These are phyloP conservation scores for Ceratocystis alfenasii DNA, from an alignment of 2,329 filamentous ascomycete species.

Conservation along the genomic window DNA sequence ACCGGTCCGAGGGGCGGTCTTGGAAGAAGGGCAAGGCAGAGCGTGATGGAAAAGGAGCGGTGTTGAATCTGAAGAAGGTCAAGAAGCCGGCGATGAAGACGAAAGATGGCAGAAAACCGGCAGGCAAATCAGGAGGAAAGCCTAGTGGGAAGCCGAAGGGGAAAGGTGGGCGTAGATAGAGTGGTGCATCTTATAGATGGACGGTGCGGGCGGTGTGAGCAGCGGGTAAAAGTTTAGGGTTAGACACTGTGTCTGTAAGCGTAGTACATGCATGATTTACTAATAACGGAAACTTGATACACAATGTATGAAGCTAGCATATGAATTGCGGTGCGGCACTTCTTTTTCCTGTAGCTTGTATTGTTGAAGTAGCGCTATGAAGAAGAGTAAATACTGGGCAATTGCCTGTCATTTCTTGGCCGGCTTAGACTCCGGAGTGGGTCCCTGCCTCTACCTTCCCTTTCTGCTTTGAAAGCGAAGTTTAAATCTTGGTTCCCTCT, in stretches of 20 bases:
- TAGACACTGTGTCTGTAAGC: background rate
- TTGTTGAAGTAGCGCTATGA: background rate
- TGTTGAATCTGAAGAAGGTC: constrained; percentile 35
- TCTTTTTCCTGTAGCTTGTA: background rate
- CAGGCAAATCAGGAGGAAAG: constrained; percentile 28
- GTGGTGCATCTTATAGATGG: background rate
- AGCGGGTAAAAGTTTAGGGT: background rate
- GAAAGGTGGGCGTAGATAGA: constrained; percentile 23
- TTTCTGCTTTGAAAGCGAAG: background rate
- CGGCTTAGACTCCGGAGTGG: background rate
- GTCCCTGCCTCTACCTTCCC: background rate
- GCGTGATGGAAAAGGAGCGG: constrained; percentile 43
- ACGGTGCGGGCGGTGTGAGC: background rate
- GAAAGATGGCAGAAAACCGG: constrained; percentile 26
- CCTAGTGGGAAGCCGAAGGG: constrained; percentile 25
- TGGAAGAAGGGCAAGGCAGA: constrained; percentile 67
- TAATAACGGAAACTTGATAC: constrained; percentile 2
- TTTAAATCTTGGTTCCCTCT: too few relatives aligned
- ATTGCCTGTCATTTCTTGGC: background rate
- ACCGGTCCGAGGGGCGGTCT: constrained; percentile 47
- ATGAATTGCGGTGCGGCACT: background rate
- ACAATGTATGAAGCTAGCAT: background rate
- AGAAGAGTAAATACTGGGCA: too few relatives aligned
- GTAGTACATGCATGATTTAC: constrained; percentile 1
- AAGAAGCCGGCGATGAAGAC: constrained; percentile 20